phyloP scores from a whole-genome alignment of 1,284 basidiomycete species.

The Sparassis latifolia region DNA sequence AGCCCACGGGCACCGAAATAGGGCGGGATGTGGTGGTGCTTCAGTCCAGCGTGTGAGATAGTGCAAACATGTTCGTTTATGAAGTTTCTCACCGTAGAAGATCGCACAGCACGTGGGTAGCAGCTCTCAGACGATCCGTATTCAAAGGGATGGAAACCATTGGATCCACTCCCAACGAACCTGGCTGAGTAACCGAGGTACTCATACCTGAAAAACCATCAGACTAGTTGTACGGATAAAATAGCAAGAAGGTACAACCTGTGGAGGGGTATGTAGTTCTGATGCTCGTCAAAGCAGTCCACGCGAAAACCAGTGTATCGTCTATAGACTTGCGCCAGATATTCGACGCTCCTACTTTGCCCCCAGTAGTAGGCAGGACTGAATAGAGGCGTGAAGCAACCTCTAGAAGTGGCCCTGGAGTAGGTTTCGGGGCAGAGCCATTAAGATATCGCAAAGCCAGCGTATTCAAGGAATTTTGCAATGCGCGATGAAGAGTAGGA shows the following conservation, averaged over 20 bases:
- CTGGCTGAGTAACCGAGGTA: conserved; percentile 4
- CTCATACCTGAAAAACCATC: too few species aligned
- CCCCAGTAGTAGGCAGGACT: conserved; percentile 60
- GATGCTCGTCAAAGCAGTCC: conserved; percentile 50
- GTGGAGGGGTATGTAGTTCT: conserved; percentile 44
- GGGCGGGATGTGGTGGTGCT: conserved; percentile 60
- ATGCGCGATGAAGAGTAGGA: conserved; percentile 56
- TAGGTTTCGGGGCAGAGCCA: conserved; percentile 41
- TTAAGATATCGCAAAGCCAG: conserved; percentile 50
- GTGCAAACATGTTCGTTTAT: neutral
- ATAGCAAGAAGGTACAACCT: conserved; percentile 24
- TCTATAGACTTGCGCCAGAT: conserved; percentile 71
- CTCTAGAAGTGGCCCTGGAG: conserved; percentile 33
- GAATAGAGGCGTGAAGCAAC: conserved; percentile 53
- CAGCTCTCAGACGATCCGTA: conserved; percentile 52
- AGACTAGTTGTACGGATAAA: neutral
- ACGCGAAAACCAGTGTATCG: conserved; percentile 56
- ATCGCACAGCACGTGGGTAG: conserved; percentile 42
- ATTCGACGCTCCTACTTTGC: conserved; percentile 65
- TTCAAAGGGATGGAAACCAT: conserved; percentile 43
- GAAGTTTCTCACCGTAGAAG: conserved; percentile 51
- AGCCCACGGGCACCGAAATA: conserved; percentile 68
- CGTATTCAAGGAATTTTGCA: conserved; percentile 42
- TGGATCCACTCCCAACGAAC: conserved; percentile 27
- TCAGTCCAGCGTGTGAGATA: neutral